These are phyloP conservation scores for Mentha longifolia DNA, from an alignment of 257 asterid species.

Conservation along the genomic window DNA sequence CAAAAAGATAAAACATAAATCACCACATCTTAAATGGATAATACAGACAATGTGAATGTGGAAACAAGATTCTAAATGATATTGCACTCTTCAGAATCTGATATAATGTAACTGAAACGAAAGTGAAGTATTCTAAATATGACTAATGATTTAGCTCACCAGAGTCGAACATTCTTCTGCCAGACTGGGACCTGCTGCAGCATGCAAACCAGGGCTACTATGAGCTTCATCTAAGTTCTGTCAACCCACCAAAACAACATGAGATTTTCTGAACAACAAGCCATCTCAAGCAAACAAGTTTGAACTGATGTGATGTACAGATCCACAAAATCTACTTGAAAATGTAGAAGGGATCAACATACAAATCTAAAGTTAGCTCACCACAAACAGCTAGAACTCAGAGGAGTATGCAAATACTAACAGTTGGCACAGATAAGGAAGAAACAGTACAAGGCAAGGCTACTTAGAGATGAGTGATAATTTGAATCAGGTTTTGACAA, in stretches of 20 bases:
- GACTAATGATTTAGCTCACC: conserved; percentile 47
- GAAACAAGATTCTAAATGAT: conserved; percentile 14
- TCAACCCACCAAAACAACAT: conserved; percentile 32
- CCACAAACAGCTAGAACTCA: conserved; percentile 13
- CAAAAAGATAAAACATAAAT: conserved; percentile 27
- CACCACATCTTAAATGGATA: conserved; percentile 35
- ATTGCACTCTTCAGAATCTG: background rate
- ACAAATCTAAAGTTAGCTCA: conserved; percentile 1
- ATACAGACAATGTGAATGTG: conserved; percentile 10
- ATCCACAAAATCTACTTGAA: conserved; percentile 19
- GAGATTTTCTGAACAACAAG: conserved; percentile 25
- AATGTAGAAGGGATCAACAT: conserved; percentile 24
- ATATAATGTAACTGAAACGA: background rate
- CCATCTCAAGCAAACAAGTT: conserved; percentile 23
- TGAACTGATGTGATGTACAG: background rate
- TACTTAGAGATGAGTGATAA: conserved; percentile 12
- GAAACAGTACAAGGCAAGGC: background rate
- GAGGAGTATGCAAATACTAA: conserved; percentile 11
- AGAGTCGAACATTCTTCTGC: conserved; percentile 83
- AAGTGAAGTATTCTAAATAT: conserved; percentile 4
- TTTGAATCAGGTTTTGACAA: background rate
- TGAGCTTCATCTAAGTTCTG: conserved; percentile 99
- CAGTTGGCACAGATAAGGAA: background rate
- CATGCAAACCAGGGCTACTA: conserved; percentile 97
- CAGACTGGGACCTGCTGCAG: conserved; percentile 97